Evolutionary conservation across 176 grass and related monocot species (phyloP).

Genomic region (Avena sativa): DNA sequence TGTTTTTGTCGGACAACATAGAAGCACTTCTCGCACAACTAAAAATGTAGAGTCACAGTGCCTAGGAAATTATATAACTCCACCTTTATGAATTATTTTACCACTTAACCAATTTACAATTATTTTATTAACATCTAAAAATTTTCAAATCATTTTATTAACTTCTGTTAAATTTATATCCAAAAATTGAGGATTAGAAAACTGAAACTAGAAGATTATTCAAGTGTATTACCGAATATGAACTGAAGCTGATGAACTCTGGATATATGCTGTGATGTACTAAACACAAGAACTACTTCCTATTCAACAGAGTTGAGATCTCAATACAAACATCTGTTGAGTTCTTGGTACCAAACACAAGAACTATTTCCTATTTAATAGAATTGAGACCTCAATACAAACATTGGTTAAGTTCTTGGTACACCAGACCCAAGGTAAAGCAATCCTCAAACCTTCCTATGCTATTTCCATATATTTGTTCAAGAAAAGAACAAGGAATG

Average conservation of each 20-base stretch:
- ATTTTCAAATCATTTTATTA: background rate
- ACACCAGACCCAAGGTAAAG: background rate
- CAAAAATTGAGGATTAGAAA: background rate
- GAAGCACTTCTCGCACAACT: background rate
- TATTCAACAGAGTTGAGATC: conserved; percentile 1
- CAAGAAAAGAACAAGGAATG: background rate
- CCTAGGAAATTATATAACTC: background rate
- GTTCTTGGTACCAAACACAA: background rate
- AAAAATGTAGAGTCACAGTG: background rate
- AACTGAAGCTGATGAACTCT: conserved; percentile 5
- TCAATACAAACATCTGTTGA: background rate
- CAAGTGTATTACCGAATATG: background rate
- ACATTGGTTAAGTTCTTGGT: background rate
- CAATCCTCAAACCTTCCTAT: background rate
- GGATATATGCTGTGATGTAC: background rate
- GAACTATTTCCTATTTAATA: background rate
- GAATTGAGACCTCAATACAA: background rate
- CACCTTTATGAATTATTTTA: conserved; percentile 5
- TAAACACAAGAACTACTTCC: background rate
- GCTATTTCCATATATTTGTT: background rate
- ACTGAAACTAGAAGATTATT: background rate
- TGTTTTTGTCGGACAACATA: background rate
- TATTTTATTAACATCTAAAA: background rate
- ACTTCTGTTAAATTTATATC: background rate
- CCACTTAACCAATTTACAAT: background rate